phyloP scores from a whole-genome alignment of 768 basidiomycete genomes.

The Lactarius evosmus region DNA sequence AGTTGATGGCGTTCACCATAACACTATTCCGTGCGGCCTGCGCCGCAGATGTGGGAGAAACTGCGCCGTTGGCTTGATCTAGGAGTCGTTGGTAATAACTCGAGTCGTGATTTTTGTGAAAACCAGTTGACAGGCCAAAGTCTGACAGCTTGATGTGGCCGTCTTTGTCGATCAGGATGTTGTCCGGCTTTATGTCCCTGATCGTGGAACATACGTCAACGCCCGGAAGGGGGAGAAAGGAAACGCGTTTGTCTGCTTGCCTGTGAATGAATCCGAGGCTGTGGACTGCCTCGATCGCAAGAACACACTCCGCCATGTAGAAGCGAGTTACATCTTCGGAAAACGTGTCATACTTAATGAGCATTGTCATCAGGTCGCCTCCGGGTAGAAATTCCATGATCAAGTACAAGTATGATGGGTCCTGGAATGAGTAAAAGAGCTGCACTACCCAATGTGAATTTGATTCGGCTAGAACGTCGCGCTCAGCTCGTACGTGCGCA shows the following conservation, averaged over 20 bases:
- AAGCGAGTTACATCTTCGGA: slow-evolving; percentile 97
- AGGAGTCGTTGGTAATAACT: slow-evolving; percentile 90
- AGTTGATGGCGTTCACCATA: slow-evolving; percentile 94
- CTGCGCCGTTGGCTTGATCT: slow-evolving; percentile 56
- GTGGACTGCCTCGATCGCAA: slow-evolving; percentile 97
- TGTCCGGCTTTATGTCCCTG: slow-evolving; percentile 99
- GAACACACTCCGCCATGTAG: slow-evolving; percentile 97
- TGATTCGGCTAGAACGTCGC: slow-evolving; percentile 94
- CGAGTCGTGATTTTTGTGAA: slow-evolving; percentile 97
- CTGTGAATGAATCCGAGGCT: slow-evolving; percentile 97
- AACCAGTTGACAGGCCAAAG: slow-evolving; percentile 98
- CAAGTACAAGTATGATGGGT: slow-evolving; percentile 85
- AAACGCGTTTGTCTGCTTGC: slow-evolving; percentile 42
- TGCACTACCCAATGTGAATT: slow-evolving; percentile 97
- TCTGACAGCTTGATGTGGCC: slow-evolving; percentile 98
- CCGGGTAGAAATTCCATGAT: slow-evolving; percentile 99
- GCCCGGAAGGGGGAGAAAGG: slow-evolving; percentile 1
- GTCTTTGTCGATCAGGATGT: slow-evolving; percentile 95
- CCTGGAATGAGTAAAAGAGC: slow-evolving; percentile 98
- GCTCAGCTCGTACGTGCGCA: slow-evolving; percentile 96
- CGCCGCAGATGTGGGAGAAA: slow-evolving; percentile 41
- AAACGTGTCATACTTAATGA: slow-evolving; percentile 99
- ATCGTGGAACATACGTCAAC: slow-evolving; percentile 16
- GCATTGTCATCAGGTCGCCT: slow-evolving; percentile 99
- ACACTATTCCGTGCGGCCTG: slow-evolving; percentile 84